Percentiles rank a stretch among this genome's conserved stretches.
Evolutionary conservation across 495 filamentous ascomycete genomes (phyloP).

Genomic region (Tuber calosporum): DNA sequence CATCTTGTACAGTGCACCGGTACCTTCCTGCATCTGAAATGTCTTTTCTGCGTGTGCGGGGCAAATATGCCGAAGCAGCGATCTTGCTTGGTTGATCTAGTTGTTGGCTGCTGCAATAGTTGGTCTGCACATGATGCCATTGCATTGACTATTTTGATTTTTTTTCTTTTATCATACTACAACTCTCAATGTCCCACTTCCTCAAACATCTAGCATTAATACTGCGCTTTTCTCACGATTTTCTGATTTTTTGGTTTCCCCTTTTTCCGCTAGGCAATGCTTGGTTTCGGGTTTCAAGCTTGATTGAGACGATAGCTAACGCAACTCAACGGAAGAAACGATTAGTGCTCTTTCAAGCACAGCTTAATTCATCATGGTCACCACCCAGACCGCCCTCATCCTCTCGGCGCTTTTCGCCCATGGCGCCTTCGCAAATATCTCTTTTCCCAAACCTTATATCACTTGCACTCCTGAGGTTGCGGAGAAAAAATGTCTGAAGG

Average conservation of each 20-base stretch:
- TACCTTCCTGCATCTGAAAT: neutral
- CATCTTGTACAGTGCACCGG: neutral
- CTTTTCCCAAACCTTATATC: slow-evolving; percentile 1
- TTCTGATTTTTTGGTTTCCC: neutral
- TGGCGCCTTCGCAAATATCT: slow-evolving; percentile 29
- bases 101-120: neutral
- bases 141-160: neutral
- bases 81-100: neutral
- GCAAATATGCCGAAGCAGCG: neutral
- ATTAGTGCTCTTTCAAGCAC: slow-evolving; percentile 15
- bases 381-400: slow-evolving; percentile 15
- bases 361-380: slow-evolving; percentile 31
- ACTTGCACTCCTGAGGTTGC: neutral
- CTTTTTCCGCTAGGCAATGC: slow-evolving; percentile 8
- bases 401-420: slow-evolving; percentile 31
- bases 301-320: slow-evolving; percentile 3
- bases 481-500: slow-evolving; percentile 12
- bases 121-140: neutral
- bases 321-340: neutral
- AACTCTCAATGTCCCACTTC: neutral
- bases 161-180: neutral
- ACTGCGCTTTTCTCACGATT: neutral
- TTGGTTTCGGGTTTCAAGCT: neutral
- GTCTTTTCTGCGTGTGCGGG: neutral
- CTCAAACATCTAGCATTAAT: neutral